Evolutionary conservation across 306 rosid genomes (phyloP), one percentile per base, ranked within the genome.

Genomic region (Casuarina equisetifolia): DNA sequence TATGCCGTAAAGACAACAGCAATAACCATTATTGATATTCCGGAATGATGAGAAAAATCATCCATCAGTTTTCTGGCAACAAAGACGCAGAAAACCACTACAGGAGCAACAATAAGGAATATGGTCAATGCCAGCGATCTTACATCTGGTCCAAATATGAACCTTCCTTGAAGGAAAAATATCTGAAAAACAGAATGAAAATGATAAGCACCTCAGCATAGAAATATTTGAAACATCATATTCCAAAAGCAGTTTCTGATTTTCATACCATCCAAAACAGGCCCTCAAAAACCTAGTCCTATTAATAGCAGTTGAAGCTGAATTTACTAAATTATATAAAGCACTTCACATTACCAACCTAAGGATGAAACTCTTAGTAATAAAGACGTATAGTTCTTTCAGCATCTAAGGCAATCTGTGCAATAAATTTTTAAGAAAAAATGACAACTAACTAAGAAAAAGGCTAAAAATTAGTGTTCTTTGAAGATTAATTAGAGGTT

Each of bases 81-180:
- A 87, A 89, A 91, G 85, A 87, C 80, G 81, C 99, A 95, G 97
- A 95, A 95, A 85, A 87, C 76, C 20, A 90, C 63, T 5, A 91
- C 86, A 43, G 99, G 99, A 66, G 91, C 97, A 84, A 95, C 92
- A 52, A 95, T 88, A 45, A 95, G 94, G 74, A 91, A 87, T 76
- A 95, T 80, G 35, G 99, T 95, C 86, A 95, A 84, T 44, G 78
- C 86, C 91, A 95, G 73, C 9, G 99, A 95, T 86, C 99, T 86
- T 82, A 90, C 97, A 89, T 95, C 99, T n/a, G 99, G 99, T 78
- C 99, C 99, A 57, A 95, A 95, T 80, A 95, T 86, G 84, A 95
- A 89, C 88, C 92, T 92, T 25, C 99, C 99, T 78, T 88, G 93
- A 80, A 92, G 92, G 40, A 92, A 88, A 82, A 95, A 95, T 84